Percentiles rank a stretch among this genome's conserved stretches.
Conservation (phyloP, 208 protist genomes). For the Trypanosoma lewisi region DNA sequence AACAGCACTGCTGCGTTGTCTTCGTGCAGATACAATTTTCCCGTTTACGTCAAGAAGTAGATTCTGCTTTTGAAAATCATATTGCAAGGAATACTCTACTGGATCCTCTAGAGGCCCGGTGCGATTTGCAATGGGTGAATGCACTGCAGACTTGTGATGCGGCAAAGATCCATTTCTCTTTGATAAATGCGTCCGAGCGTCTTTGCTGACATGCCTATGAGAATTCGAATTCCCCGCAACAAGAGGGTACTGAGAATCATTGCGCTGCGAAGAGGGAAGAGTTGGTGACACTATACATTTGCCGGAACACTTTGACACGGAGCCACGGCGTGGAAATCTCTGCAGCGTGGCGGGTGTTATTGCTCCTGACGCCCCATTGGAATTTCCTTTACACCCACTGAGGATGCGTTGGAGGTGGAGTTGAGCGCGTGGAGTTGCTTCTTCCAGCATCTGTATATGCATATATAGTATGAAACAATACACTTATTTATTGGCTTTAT, state of each 20-base stretch:
- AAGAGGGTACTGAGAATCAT: neutral
- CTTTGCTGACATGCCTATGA: neutral
- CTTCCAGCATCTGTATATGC: constrained; percentile 20
- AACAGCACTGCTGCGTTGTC: neutral
- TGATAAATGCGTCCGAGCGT: neutral
- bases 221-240: neutral
- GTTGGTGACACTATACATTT: neutral
- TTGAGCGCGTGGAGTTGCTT: constrained; percentile 45
- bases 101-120: neutral
- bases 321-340: neutral
- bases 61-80: too few species aligned
- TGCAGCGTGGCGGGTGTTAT: neutral
- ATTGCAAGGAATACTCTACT: neutral
- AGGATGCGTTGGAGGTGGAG: constrained; percentile 54
- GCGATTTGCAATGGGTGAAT: neutral
- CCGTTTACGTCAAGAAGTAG: neutral
- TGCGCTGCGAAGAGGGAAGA: neutral
- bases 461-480: constrained; percentile 8
- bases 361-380: constrained; percentile 1
- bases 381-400: constrained; percentile 13
- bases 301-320: neutral
- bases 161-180: neutral
- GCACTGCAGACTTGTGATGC: neutral
- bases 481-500: neutral
- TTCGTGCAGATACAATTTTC: neutral